Percentiles rank a stretch among this genome's conserved stretches.
phyloP scores from a whole-genome alignment of 805 yeast genomes.

The Pichia manshurica region DNA sequence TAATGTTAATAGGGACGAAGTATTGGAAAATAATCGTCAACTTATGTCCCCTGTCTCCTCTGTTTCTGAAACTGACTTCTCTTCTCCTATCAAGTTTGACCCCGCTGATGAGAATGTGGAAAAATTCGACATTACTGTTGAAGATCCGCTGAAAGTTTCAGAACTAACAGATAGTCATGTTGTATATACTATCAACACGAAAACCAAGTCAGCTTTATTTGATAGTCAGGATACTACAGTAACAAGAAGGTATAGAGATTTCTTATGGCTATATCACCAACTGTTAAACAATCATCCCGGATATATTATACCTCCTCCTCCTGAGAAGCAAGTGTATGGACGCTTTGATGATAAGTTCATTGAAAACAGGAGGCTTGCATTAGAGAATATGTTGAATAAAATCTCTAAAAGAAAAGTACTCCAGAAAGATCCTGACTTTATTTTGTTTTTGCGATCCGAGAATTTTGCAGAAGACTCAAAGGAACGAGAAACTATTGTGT shows the following conservation, averaged over 20 bases:
- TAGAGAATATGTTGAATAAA: conserved; percentile 79
- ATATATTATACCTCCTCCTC: conserved; percentile 87
- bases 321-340: conserved; percentile 90
- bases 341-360: conserved; percentile 86
- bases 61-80: background rate
- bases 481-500: conserved; percentile 49
- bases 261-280: conserved; percentile 90
- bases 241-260: conserved; percentile 83
- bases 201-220: conserved; percentile 39
- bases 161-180: conserved; percentile 86
- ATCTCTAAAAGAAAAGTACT: conserved; percentile 53
- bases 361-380: conserved; percentile 74
- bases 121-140: conserved; percentile 62
- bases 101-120: conserved; percentile 19
- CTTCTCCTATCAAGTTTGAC: background rate
- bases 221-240: conserved; percentile 46
- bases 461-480: conserved; percentile 65
- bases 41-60: background rate
- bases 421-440: conserved; percentile 68
- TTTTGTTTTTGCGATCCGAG: conserved; percentile 69
- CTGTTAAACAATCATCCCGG: conserved; percentile 86
- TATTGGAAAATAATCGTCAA: background rate
- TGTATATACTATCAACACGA: conserved; percentile 72
- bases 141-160: conserved; percentile 89
- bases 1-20: conserved; percentile 28